These are phyloP conservation scores for Aristolochia fimbriata DNA, from an alignment of 164 flowering plant species.

Conservation along the genomic window DNA sequence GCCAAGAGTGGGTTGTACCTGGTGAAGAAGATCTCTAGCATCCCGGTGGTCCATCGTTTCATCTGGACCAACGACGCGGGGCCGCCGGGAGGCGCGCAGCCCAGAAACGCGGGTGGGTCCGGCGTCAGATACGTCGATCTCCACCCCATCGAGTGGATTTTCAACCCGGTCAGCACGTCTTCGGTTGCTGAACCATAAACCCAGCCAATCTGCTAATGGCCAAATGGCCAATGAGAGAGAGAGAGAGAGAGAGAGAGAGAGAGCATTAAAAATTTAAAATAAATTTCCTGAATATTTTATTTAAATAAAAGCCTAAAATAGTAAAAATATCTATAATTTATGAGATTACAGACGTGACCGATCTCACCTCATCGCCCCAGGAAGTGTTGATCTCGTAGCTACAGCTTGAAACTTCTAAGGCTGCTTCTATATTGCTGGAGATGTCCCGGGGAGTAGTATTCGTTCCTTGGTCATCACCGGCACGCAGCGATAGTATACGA, in stretches of 20 bases:
- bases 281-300: no score
- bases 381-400: conserved; percentile 32
- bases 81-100: conserved; percentile 34
- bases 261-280: no score
- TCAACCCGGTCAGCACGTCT: conserved; percentile 43
- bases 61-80: conserved; percentile 28
- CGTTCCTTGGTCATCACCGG: conserved; percentile 5
- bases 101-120: conserved; percentile 40
- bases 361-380: conserved; percentile 43
- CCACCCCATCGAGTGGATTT: conserved; percentile 50
- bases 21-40: conserved; percentile 36
- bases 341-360: no score
- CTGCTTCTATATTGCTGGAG: conserved; percentile 23
- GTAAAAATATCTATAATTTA: no score
- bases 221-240: no score
- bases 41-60: conserved; percentile 56
- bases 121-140: conserved; percentile 15
- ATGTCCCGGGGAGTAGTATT: conserved; percentile 1
- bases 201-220: conserved; percentile 24
- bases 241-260: no score
- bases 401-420: conserved; percentile 27
- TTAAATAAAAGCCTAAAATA: no score
- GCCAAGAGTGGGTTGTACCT: conserved; percentile 23
- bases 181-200: conserved; percentile 44
- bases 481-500: conserved; percentile 4